phyloP scores from a whole-genome alignment of 2,329 filamentous ascomycete species.

The Coniochaeta pulveracea region DNA sequence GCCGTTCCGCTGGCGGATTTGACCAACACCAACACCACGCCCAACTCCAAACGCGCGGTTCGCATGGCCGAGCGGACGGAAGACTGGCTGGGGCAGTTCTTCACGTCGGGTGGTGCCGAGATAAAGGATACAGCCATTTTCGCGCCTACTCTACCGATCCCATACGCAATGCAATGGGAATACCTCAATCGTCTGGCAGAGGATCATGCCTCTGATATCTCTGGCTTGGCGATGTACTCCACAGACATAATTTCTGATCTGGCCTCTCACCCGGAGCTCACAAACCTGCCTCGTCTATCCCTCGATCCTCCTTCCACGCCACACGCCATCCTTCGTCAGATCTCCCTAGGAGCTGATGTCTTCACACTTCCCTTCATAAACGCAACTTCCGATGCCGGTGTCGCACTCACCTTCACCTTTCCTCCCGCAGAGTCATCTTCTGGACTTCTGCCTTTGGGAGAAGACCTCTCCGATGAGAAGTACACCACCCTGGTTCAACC shows the following conservation, averaged over 20 bases:
- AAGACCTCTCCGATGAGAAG: constrained; percentile 62
- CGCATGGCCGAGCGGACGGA: constrained; percentile 84
- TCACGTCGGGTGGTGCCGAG: constrained; percentile 24
- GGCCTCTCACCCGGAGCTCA: constrained; percentile 39
- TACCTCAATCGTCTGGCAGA: constrained; percentile 65
- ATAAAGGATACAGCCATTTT: constrained; percentile 31
- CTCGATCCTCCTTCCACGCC: constrained; percentile 61
- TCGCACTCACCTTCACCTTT: constrained; percentile 73
- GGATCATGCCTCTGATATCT: constrained; percentile 46
- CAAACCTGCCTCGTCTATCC: constrained; percentile 59
- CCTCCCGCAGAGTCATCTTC: constrained; percentile 26
- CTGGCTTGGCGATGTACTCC: constrained; percentile 71
- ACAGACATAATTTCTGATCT: constrained; percentile 58
- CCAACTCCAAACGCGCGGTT: constrained; percentile 60
- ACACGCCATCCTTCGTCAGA: constrained; percentile 64
- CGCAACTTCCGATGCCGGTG: constrained; percentile 67
- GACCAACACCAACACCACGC: constrained; percentile 28
- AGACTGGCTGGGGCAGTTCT: constrained; percentile 63
- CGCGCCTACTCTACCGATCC: constrained; percentile 62
- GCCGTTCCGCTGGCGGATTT: constrained; percentile 70
- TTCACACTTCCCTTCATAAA: constrained; percentile 69
- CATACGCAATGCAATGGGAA: constrained; percentile 62
- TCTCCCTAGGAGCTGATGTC: constrained; percentile 69
- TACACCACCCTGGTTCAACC: constrained; percentile 54
- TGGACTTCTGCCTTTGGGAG: constrained; percentile 44